Evolutionary conservation across 805 yeast species (phyloP).

Genomic region (Hanseniaspora jakobsenii): DNA sequence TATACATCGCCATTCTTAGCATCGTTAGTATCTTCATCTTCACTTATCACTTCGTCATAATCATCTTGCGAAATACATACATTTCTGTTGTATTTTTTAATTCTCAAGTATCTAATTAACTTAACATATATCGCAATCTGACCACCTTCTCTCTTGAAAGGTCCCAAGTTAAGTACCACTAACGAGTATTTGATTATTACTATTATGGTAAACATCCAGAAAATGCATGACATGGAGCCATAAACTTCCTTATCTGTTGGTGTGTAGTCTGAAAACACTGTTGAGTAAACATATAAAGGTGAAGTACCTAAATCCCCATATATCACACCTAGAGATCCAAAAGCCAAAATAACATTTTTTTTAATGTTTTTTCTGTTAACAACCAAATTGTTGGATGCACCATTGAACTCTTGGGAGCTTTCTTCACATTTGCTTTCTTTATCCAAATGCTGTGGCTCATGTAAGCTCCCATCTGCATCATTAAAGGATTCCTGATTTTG

Average conservation of each 20-base stretch:
- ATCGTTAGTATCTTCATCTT: not conserved
- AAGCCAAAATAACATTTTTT: slow-evolving; percentile 17
- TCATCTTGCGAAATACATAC: slow-evolving; percentile 28
- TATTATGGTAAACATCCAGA: slow-evolving; percentile 43
- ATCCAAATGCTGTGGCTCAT: too few species aligned
- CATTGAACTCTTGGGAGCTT: too few species aligned
- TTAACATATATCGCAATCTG: slow-evolving; percentile 53
- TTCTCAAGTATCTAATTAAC: slow-evolving; percentile 37
- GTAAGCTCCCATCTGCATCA: too few species aligned
- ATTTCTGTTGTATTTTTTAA: slow-evolving; percentile 36
- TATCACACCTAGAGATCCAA: slow-evolving; percentile 39
- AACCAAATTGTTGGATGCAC: too few species aligned
- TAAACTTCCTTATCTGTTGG: slow-evolving; percentile 34
- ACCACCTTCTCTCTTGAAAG: slow-evolving; percentile 52
- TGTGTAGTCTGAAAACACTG: slow-evolving; percentile 25
- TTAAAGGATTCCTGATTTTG: too few species aligned
- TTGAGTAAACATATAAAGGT: slow-evolving; percentile 40
- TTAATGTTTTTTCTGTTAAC: too few species aligned
- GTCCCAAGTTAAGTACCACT: slow-evolving; percentile 39
- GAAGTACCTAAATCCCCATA: slow-evolving; percentile 56
- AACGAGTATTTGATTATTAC: slow-evolving; percentile 42
- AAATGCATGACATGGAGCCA: slow-evolving; percentile 43
- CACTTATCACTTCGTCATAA: slow-evolving; percentile 19
- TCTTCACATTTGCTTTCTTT: too few species aligned
- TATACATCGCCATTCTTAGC: not conserved